Base-by-base conservation (phyloP, 2,329 filamentous ascomycete genomes). In the Chaetothyriales sp. region DNA sequence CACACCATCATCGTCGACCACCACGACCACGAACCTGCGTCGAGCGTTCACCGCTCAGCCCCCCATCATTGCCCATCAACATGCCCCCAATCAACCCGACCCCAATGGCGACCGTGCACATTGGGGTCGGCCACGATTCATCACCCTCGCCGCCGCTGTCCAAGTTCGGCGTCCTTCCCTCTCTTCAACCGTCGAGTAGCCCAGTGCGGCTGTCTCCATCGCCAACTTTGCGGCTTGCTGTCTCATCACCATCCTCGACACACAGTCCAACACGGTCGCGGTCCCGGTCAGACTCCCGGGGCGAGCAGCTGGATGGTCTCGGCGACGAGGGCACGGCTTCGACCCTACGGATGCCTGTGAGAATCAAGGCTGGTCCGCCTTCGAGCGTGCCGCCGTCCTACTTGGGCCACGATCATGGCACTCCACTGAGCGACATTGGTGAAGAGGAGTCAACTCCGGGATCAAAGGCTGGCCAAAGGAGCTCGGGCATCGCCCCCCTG, bases 91-190 rank as follows among this genome's bases (percentile, higher is more conserved):
- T 44, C 25, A 57, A 44, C 45, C 51, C 15, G 47, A 57, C 43
- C 50, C 52, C 19, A 55, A 53, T 48, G 54, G 53, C 47, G 49
- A 51, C 36, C 51, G 32, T 39, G 32, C 32, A 39, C 32, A 39
- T 39, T 39, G 32, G 32, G 8, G 32, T 54, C 19, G 51, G 46
- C 6, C 53, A 57, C 36, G 55, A 59, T 43, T 46, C 46, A 9
- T 81, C 84, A 56, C 80, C 79, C 10, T 93, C 86, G 53, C 89
- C 89, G 46, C 94, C 89, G 2, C 72, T 95, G 61, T 93, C 87
- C 51, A 93, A 95, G 66, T 87, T 88, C 49, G 89, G 94, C 65
- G 89, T 25, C 22, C 5, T 36, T 52, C 12, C 46, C 19, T 43
- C 18, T 5, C 19, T n/a, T 19, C 48, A 42, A 18, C 10, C 45